Evolutionary conservation across 148 eudicot genomes (phyloP), one percentile per base, ranked within the genome.

Genomic region (Heliamphora exappendiculata): DNA sequence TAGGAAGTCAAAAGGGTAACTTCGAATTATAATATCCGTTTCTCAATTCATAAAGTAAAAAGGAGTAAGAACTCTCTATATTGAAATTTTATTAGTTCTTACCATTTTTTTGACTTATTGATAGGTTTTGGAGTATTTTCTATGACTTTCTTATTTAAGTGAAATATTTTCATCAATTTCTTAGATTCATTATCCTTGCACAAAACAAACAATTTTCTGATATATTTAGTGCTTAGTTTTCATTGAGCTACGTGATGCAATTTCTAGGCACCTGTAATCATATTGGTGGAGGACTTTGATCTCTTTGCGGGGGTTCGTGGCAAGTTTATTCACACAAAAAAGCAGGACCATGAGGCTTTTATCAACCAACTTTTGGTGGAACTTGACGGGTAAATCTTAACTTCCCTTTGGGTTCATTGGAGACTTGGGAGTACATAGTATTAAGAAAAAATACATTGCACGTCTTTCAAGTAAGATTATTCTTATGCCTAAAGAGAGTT

Each of bases 291-390:
- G 76, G 94, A 94, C 69, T 94, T 94, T 80, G 98, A 94, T 72
- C 90, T 83, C 73, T 94, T 94, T 83, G 97, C 97, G 73, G 98
- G 98, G 80, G 94, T 90, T 70, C 97, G 98, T 50, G 98, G 98
- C 24, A 89, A 89, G 84, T 90, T 87, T 81, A 75, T 94, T 78
- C 94, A 94, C 83, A 94, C 91, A 51, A 90, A 88, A 86, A 85
- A 91, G 86, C 98, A 94, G 88, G 98, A 94, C 78, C 98, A 94
- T 64, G 98, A 94, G 85, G 88, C 97, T 84, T 94, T 94, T 84
- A 94, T 94, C 79, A 94, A 94, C 85, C 98, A 94, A 84, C 88
- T 94, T 77, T 91, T 94, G 68, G 97, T 94, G 83, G 98, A 94
- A 81, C 98, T 94, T 78, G 98, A 94, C 83, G 98, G 98, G 98